Percentiles rank a stretch among this genome's conserved stretches.
Conservation (phyloP, 2,329 filamentous ascomycete species). For the Exophiala aquamarina region DNA sequence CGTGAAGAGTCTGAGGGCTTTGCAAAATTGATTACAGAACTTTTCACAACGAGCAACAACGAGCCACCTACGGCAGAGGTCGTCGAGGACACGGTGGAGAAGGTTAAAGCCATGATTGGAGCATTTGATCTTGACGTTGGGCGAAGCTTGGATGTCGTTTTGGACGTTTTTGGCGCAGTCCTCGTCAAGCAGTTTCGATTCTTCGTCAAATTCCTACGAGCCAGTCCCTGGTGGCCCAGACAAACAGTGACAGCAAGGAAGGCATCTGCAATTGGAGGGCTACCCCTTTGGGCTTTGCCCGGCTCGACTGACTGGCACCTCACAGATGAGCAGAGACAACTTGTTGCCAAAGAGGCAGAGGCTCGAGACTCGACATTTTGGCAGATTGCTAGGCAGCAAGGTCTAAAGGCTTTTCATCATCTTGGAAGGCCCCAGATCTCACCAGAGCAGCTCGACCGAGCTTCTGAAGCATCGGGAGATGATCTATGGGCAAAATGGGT, state of each 20-base stretch:
- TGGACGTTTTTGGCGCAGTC: constrained; percentile 92
- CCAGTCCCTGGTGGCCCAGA: constrained; percentile 95
- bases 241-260: constrained; percentile 37
- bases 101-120: constrained; percentile 90
- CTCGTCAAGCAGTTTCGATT: constrained; percentile 91
- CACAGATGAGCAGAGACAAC: constrained; percentile 67
- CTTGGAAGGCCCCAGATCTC: constrained; percentile 71
- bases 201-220: constrained; percentile 87
- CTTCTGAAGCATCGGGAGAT: constrained; percentile 41
- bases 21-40: constrained; percentile 90
- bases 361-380: constrained; percentile 77
- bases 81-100: constrained; percentile 83
- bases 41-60: constrained; percentile 82
- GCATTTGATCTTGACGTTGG: constrained; percentile 97
- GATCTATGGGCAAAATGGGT: constrained; percentile 72
- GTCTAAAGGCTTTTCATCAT: constrained; percentile 85
- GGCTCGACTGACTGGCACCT: constrained; percentile 63
- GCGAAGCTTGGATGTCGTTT: constrained; percentile 85
- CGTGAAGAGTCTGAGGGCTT: constrained; percentile 97
- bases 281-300: constrained; percentile 86
- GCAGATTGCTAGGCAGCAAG: constrained; percentile 71
- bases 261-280: constrained; percentile 46
- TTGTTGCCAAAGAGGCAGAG: constrained; percentile 57
- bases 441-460: constrained; percentile 52
- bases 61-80: constrained; percentile 72